These are phyloP conservation scores for Alternaria atra DNA, from an alignment of 2,329 filamentous ascomycete genomes.

Conservation along the genomic window DNA sequence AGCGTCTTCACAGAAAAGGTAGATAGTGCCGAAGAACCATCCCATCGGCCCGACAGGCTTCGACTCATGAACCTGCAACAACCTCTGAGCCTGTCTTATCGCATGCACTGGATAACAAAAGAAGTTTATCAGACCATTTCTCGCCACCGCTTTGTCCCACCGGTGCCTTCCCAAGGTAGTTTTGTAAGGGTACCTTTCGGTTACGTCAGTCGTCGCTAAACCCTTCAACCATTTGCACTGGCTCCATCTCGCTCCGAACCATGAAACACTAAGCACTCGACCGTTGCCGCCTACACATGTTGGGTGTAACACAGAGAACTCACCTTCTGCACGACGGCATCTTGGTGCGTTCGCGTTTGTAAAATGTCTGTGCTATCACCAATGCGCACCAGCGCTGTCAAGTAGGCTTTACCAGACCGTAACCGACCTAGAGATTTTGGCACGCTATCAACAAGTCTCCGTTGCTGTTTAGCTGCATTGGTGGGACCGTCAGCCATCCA, in stretches of 20 bases:
- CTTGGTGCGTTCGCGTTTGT: constrained; percentile 8
- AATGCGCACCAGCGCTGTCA: constrained; percentile 31
- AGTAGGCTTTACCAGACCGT: constrained; percentile 19
- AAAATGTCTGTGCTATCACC: constrained; percentile 13
- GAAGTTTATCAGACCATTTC: background rate
- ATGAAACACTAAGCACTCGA: constrained; percentile 9
- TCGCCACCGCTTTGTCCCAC: background rate
- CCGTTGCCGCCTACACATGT: constrained; percentile 15
- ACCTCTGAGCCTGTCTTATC: constrained; percentile 8
- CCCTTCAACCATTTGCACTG: constrained; percentile 1
- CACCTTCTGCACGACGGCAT: constrained; percentile 14
- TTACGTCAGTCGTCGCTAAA: constrained; percentile 13
- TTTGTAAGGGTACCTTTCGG: constrained; percentile 1
- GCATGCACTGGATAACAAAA: background rate
- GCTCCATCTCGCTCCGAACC: background rate
- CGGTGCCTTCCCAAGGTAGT: background rate
- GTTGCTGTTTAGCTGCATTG: constrained; percentile 25
- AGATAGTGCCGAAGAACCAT: constrained; percentile 21
- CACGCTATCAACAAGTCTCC: constrained; percentile 34
- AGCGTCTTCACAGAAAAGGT: constrained; percentile 15
- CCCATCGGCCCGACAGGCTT: constrained; percentile 21
- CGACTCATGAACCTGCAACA: constrained; percentile 5
- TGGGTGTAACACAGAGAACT: constrained; percentile 9
- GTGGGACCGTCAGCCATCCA: constrained; percentile 3
- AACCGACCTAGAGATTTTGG: constrained; percentile 23